These are phyloP conservation scores for Phytopythium cucurbitacearum DNA, from an alignment of 352 stramenopile genomes.

Conservation along the genomic window DNA sequence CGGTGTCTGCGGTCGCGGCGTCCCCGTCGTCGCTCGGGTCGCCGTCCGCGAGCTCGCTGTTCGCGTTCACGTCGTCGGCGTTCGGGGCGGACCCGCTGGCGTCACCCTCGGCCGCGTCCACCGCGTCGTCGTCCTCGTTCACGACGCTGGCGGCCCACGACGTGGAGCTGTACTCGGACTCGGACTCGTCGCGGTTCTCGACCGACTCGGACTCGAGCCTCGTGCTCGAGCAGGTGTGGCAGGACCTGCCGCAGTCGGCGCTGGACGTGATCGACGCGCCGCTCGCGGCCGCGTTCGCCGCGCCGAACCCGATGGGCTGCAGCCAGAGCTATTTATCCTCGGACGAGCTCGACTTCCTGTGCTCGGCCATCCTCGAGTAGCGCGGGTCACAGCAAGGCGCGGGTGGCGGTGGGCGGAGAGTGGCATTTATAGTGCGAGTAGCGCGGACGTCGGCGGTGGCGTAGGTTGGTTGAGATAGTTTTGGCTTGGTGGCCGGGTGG, in stretches of 20 bases:
- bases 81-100: constrained; percentile 3
- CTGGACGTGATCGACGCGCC: constrained; percentile 17
- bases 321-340: constrained; percentile 56
- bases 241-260: constrained; percentile 32
- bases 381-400: not conserved
- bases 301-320: constrained; percentile 12
- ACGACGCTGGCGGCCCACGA: constrained; percentile 32
- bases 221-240: constrained; percentile 55
- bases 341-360: constrained; percentile 86
- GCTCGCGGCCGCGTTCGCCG: constrained; percentile 12
- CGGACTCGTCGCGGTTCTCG: constrained; percentile 39
- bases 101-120: constrained; percentile 16
- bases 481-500: too few species aligned
- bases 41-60: constrained; percentile 7
- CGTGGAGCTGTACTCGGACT: constrained; percentile 64
- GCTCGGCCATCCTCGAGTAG: constrained; percentile 77
- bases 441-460: too few species aligned
- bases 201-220: constrained; percentile 49
- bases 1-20: not conserved
- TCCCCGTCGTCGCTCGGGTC: constrained; percentile 14
- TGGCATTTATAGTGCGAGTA: constrained; percentile 3
- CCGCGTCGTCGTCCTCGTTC: constrained; percentile 19
- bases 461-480: too few species aligned
- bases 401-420: not conserved
- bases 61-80: constrained; percentile 11